Evolutionary conservation across 2,329 filamentous ascomycete genomes (phyloP), one percentile per base, ranked within the genome.

Genomic region (Dendrostoma leiphaemia): DNA sequence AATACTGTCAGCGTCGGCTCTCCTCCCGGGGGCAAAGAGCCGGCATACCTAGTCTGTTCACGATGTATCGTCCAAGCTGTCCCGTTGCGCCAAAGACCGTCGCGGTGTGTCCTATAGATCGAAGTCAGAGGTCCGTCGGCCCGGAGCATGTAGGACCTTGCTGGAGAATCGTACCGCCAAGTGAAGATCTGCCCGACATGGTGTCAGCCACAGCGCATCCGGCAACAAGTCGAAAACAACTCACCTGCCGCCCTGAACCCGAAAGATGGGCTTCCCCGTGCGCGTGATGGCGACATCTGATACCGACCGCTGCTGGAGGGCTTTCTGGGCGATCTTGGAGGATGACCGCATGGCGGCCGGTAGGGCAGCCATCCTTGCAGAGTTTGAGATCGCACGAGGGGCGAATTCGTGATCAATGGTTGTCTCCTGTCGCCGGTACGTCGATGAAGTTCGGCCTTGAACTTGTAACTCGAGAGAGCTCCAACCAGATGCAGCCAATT

Each of bases 61-160:
- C 94, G 69, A 99, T 96, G 73, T 99, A 99, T 69, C 94, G 86
- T 69, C 94, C 94, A 53, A 99, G 78, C 72, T 96, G 93, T 61
- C 94, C 94, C 59, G 92, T 97, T 67, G 94, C 94, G 74, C 94
- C 94, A 75, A 99, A 99, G 66, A 99, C 93, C 56, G 94, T 99
- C 59, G 90, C 93, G 60, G 92, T 97, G 76, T 97, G 91, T 63
- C 93, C 93, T 91, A 73, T 63, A 56, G 52, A 49, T 60, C 55
- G 56, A n/a, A 21, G 37, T 59, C 50, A 59, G 57, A 51, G 29
- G 43, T 41, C 41, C 26, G 34, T 54, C 51, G 38, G 29, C 44
- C 41, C 38, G 23, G n/a, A n/a, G n/a, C 31, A 32, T 26, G 29
- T 35, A 17, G 32, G 21, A 48, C 4, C 19, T 23, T 13, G 40